Conservation (phyloP, 768 basidiomycete genomes). For the Lentinula edodes region DNA sequence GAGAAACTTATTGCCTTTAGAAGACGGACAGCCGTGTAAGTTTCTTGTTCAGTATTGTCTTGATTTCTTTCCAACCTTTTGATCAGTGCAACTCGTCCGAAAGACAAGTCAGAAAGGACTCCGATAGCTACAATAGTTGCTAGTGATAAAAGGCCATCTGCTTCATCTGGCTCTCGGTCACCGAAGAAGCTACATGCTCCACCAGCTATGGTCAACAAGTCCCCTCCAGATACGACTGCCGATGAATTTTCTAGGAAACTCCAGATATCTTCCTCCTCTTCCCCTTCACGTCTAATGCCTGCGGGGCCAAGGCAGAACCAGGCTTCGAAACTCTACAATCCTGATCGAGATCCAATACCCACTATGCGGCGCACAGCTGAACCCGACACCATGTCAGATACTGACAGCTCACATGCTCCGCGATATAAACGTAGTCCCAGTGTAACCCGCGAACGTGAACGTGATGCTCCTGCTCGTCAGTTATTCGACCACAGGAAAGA, state of each 20-base stretch:
- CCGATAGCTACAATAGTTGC: constrained; percentile 18
- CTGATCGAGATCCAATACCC: constrained; percentile 62
- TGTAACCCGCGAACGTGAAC: constrained; percentile 19
- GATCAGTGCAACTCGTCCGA: constrained; percentile 37
- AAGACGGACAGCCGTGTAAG: constrained; percentile 57
- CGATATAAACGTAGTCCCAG: constrained; percentile 20
- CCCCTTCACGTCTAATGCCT: constrained; percentile 28
- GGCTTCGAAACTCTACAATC: constrained; percentile 61
- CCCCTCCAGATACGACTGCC: constrained; percentile 45
- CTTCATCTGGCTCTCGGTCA: constrained; percentile 21
- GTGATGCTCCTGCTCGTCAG: constrained; percentile 40
- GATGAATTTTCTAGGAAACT: constrained; percentile 71
- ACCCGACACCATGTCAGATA: constrained; percentile 60
- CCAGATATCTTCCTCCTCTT: constrained; percentile 51
- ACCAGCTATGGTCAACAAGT: constrained; percentile 28
- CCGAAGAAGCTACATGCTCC: constrained; percentile 25
- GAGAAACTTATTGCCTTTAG: constrained; percentile 65
- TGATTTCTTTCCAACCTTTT: constrained; percentile 8
- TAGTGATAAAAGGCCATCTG: constrained; percentile 17
- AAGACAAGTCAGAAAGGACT: constrained; percentile 40
- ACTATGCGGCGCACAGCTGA: constrained; percentile 52
- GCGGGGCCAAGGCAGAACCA: constrained; percentile 27
- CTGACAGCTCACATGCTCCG: constrained; percentile 44
- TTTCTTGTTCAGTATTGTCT: constrained; percentile 10
- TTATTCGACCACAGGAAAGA: constrained; percentile 89